phyloP scores from a whole-genome alignment of 2,329 filamentous ascomycete genomes.

The Aspergillus thermomutatus region DNA sequence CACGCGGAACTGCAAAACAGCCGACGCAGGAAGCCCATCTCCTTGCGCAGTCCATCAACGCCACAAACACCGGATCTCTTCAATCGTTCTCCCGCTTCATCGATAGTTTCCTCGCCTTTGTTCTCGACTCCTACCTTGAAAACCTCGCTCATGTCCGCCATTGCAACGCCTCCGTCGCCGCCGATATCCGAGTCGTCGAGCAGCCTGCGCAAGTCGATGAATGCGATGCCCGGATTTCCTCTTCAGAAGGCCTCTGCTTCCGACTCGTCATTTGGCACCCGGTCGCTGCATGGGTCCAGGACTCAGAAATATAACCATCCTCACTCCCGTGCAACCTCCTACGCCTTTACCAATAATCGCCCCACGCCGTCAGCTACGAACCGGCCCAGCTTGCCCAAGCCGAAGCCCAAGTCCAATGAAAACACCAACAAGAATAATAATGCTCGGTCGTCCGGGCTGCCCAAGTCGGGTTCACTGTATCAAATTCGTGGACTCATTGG shows the following conservation, averaged over 20 bases:
- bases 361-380: conserved; percentile 44
- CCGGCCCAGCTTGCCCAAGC: conserved; percentile 33
- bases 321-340: conserved; percentile 59
- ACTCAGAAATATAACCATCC: conserved; percentile 37
- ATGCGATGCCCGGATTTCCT: conserved; percentile 49
- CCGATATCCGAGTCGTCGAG: conserved; percentile 84
- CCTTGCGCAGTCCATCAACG: conserved; percentile 47
- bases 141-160: conserved; percentile 59
- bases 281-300: conserved; percentile 46
- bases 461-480: conserved; percentile 70
- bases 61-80: conserved; percentile 67
- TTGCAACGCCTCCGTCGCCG: conserved; percentile 85
- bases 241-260: conserved; percentile 44
- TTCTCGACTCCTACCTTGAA: conserved; percentile 81
- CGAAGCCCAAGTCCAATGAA: conserved; percentile 15
- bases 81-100: conserved; percentile 74
- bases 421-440: conserved; percentile 33
- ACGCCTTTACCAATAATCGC: conserved; percentile 49
- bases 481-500: conserved; percentile 92
- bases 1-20: conserved; percentile 57
- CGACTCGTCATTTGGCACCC: conserved; percentile 50
- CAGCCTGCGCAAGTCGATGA: conserved; percentile 52
- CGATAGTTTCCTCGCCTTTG: conserved; percentile 80
- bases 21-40: conserved; percentile 50
- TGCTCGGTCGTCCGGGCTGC: conserved; percentile 46